These are phyloP conservation scores for Alternaria rosae DNA, from an alignment of 2,329 filamentous ascomycete genomes.

Conservation along the genomic window DNA sequence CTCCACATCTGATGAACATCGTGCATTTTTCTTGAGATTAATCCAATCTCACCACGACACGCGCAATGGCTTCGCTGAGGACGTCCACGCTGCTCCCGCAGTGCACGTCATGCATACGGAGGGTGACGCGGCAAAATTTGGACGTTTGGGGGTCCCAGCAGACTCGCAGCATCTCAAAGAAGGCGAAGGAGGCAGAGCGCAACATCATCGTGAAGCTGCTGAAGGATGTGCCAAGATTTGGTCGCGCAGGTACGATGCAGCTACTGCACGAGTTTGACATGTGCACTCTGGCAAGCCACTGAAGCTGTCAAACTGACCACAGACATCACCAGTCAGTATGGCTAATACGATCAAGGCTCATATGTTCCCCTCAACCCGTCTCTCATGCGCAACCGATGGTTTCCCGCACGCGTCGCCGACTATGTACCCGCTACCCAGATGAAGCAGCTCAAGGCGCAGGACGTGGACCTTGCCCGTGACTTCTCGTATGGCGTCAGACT, in stretches of 20 bases:
- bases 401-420: slow-evolving; percentile 59
- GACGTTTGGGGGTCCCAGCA: slow-evolving; percentile 46
- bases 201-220: slow-evolving; percentile 60
- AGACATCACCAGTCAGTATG: slow-evolving; percentile 1
- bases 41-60: slow-evolving; percentile 19
- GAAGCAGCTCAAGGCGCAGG: slow-evolving; percentile 55
- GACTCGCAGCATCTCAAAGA: slow-evolving; percentile 56
- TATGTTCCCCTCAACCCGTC: slow-evolving; percentile 61
- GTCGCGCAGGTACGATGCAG: slow-evolving; percentile 46
- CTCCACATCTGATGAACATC: slow-evolving; percentile 32
- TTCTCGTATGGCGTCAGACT: slow-evolving; percentile 52
- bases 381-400: slow-evolving; percentile 64
- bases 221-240: slow-evolving; percentile 62
- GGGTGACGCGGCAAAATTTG: slow-evolving; percentile 40
- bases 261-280: not conserved
- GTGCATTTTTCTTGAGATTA: slow-evolving; percentile 20
- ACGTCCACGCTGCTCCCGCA: slow-evolving; percentile 46
- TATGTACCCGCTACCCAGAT: slow-evolving; percentile 59
- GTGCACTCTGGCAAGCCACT: not conserved
- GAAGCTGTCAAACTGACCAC: slow-evolving; percentile 1
- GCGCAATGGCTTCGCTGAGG: slow-evolving; percentile 44
- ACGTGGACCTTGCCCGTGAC: slow-evolving; percentile 57
- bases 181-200: slow-evolving; percentile 51
- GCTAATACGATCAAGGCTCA: slow-evolving; percentile 52
- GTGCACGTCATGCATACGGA: slow-evolving; percentile 49